Conservation (phyloP, 83 land plant genomes). For the Larix sibirica region DNA sequence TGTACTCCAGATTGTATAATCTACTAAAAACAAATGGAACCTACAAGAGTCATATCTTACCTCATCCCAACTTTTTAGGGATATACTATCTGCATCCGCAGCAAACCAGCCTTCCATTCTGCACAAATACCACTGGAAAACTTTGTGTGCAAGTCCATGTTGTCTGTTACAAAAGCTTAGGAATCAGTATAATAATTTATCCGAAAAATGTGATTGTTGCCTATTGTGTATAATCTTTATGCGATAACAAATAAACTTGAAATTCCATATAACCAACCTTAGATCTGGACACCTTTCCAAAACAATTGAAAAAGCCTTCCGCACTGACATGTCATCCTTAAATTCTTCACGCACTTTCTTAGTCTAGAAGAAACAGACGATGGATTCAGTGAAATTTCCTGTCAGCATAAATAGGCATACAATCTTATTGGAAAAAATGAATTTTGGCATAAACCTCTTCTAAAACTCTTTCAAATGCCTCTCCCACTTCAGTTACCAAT, state of each 20-base stretch:
- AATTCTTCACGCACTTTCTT: conserved; percentile 68
- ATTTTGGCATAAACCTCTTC: conserved; percentile 46
- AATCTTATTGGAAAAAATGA: conserved; percentile 7
- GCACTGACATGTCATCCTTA: conserved; percentile 70
- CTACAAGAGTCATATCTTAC: conserved; percentile 23
- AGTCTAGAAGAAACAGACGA: conserved; percentile 40
- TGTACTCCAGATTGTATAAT: not conserved
- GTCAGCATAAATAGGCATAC: not conserved
- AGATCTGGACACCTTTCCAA: conserved; percentile 70
- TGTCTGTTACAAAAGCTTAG: conserved; percentile 34
- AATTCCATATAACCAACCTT: conserved; percentile 43
- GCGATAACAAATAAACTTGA: not conserved
- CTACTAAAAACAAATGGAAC: not conserved
- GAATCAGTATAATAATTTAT: not conserved
- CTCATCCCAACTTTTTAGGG: conserved; percentile 84
- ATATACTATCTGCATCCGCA: conserved; percentile 82
- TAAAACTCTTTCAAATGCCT: conserved; percentile 68
- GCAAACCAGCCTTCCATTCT: conserved; percentile 99
- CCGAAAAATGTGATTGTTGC: not conserved
- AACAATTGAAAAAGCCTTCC: conserved; percentile 73
- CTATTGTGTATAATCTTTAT: not conserved
- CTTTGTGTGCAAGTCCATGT: conserved; percentile 74
- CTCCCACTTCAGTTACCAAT: conserved; percentile 69
- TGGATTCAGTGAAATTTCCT: conserved; percentile 3
- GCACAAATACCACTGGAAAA: conserved; percentile 87